Base-by-base conservation (phyloP, 225 moss, liverwort and hornwort species). In the Climacium dendroides region DNA sequence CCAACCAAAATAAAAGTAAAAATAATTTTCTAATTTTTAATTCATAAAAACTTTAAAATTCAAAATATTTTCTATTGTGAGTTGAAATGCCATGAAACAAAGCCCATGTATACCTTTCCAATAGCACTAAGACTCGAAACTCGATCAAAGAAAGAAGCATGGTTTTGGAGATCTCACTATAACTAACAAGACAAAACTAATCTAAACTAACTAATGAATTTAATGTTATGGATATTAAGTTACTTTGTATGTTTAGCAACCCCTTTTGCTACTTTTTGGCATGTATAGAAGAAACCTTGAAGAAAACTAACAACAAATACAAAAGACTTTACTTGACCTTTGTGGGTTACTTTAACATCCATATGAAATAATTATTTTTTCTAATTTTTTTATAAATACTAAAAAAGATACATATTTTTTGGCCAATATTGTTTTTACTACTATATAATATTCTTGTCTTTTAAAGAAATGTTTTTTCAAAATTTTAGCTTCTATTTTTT, bases 401-500 rank as follows among this genome's bases (percentile, higher is more conserved):
- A 5, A 72, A 28, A 23, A 72, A 9, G 16, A n/a, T n/a, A n/a
- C n/a, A n/a, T n/a, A 0, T 28, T 20, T 19, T 65, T 28, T 43
- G 5, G 8, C 15, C 1, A 9, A 43, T 6, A 10, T 5, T 14
- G 0, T 45, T 28, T 17, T 45, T 28, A 4, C 1, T 7, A 25
- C 4, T 1, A 41, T 8, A 22, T 0, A n/a, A 14, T 11, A 22
- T 9, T 26, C 9, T 26, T 8, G 1, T 43, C 10, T 72, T 45
- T 17, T 4, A 2, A 70, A 45, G 13, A 17, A 6, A 17, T 16
- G 2, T 0, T 5, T 72, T 17, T 4, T 0, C 3, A 18, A 18
- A 30, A 30, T 6, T 45, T 19, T 73, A 11, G 18, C 6, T 19
- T 19, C 1, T n/a, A n/a, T n/a, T n/a, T n/a, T n/a, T n/a, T n/a